phyloP scores from a whole-genome alignment of 2,329 filamentous ascomycete species.

The Epichloe elymi region DNA sequence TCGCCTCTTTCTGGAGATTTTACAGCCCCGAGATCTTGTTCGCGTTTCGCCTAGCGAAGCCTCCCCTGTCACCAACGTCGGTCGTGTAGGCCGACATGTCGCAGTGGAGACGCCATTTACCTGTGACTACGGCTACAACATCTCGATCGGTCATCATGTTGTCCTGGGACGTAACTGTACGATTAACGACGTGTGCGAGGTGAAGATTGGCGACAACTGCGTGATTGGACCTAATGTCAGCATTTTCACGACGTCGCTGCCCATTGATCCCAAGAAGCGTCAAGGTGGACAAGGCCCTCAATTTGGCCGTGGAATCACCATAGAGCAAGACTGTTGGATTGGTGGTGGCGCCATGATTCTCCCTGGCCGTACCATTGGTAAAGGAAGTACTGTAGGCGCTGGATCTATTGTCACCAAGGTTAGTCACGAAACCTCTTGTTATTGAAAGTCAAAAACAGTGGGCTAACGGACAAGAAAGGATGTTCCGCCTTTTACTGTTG shows the following conservation, averaged over 20 bases:
- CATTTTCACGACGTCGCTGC: constrained; percentile 64
- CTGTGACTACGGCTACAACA: constrained; percentile 94
- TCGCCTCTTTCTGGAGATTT: constrained; percentile 57
- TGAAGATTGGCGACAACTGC: constrained; percentile 67
- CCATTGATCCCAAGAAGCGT: constrained; percentile 58
- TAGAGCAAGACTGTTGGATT: constrained; percentile 79
- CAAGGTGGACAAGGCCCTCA: constrained; percentile 63
- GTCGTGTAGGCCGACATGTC: constrained; percentile 59
- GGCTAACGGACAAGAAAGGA: constrained; percentile 27
- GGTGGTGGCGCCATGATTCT: constrained; percentile 66
- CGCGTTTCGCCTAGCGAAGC: constrained; percentile 42
- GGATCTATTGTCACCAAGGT: constrained; percentile 76
- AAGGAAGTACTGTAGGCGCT: constrained; percentile 67
- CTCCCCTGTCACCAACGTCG: constrained; percentile 40
- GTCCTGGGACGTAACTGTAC: constrained; percentile 72
- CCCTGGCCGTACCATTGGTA: constrained; percentile 67
- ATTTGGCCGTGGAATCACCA: constrained; percentile 56
- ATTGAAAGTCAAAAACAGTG: background rate
- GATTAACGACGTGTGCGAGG: constrained; percentile 73
- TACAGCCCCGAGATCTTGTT: constrained; percentile 47
- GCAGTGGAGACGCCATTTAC: constrained; percentile 78
- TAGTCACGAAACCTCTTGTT: constrained; percentile 10
- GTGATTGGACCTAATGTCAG: constrained; percentile 76
- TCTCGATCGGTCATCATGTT: constrained; percentile 74
- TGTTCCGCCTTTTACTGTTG: constrained; percentile 55